Percentiles rank a stretch among this genome's conserved stretches.
These are phyloP conservation scores for Clausena lansium DNA, from an alignment of 345 rosid species.

Conservation along the genomic window DNA sequence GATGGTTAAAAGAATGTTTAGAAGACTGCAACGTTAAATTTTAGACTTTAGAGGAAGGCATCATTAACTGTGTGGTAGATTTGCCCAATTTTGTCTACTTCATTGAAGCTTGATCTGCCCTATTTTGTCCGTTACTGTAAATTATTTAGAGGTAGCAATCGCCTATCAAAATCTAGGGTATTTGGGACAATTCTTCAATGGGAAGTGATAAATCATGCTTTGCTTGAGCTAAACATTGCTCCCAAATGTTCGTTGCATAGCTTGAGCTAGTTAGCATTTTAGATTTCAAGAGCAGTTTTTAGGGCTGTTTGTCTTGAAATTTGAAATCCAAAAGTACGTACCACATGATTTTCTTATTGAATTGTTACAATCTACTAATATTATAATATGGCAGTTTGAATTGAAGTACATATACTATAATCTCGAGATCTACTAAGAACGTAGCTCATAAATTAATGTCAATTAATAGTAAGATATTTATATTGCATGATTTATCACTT, in stretches of 20 bases:
- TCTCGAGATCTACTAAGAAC: too few species aligned
- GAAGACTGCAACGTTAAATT: constrained; percentile 46
- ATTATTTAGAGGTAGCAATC: background rate
- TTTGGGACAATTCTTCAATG: background rate
- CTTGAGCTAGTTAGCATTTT: background rate
- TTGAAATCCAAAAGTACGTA: too few species aligned
- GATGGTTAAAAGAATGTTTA: constrained; percentile 90
- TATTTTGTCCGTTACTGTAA: too few species aligned
- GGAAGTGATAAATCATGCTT: background rate
- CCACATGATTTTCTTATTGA: too few species aligned
- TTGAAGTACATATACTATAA: too few species aligned
- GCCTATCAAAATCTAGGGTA: background rate
- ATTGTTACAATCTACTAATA: too few species aligned
- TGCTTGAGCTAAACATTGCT: background rate
- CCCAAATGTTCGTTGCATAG: background rate
- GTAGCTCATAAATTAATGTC: too few species aligned
- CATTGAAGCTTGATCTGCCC: constrained; percentile 49
- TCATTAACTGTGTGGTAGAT: constrained; percentile 93
- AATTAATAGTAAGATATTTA: too few species aligned
- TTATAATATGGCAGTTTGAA: too few species aligned
- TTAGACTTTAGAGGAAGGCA: constrained; percentile 32
- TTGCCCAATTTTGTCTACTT: constrained; percentile 78
- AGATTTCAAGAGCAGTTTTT: background rate
- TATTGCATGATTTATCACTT: too few species aligned
- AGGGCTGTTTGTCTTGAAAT: background rate